Conservation (phyloP, 192 early-diverging fungal genomes). For the Irineochytrium annulatum region DNA sequence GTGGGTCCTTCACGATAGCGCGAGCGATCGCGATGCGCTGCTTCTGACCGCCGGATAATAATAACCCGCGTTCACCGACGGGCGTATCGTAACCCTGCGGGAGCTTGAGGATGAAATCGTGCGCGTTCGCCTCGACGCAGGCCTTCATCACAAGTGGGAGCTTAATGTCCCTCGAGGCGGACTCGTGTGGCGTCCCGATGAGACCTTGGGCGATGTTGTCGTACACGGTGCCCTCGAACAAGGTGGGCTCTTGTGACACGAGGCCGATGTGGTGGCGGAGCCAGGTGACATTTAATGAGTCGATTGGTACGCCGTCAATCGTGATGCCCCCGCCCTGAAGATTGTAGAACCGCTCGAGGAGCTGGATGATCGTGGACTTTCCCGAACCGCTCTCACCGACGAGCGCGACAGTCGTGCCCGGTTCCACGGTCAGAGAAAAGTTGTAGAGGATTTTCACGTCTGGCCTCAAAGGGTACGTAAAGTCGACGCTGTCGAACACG, state of each 20-base stretch:
- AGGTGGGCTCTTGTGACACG: constrained; percentile 73
- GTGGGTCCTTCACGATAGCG: constrained; percentile 82
- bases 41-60: constrained; percentile 87
- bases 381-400: constrained; percentile 83
- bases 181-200: constrained; percentile 53
- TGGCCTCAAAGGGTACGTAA: constrained; percentile 81
- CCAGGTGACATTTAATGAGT: constrained; percentile 74
- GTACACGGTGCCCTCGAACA: constrained; percentile 39
- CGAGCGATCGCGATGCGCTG: constrained; percentile 96
- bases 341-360: constrained; percentile 85
- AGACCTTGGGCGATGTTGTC: constrained; percentile 51
- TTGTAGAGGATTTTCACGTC: constrained; percentile 76
- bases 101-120: constrained; percentile 80
- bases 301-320: constrained; percentile 72
- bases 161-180: constrained; percentile 35
- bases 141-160: not conserved
- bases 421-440: constrained; percentile 62
- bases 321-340: constrained; percentile 48
- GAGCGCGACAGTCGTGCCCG: constrained; percentile 85
- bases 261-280: constrained; percentile 84
- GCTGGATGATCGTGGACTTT: constrained; percentile 79
- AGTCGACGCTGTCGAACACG: constrained; percentile 66
- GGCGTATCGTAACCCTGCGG: constrained; percentile 77
- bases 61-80: constrained; percentile 70
- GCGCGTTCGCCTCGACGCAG: constrained; percentile 58